phyloP scores from a whole-genome alignment of 148 eudicot species.

The Heliamphora exappendiculata region DNA sequence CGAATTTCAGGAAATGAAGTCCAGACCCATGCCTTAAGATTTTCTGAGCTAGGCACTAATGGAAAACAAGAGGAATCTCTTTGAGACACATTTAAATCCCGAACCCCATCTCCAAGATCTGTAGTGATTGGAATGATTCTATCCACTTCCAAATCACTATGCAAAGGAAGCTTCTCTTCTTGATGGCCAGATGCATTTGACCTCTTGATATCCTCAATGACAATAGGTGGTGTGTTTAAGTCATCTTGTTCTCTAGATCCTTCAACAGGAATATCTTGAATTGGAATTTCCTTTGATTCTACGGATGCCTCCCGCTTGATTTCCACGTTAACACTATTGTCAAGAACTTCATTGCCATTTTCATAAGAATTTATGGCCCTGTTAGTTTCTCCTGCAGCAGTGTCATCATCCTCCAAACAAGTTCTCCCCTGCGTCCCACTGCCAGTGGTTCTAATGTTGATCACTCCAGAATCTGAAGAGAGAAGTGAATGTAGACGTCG shows the following conservation, averaged over 20 bases:
- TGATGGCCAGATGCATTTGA: conserved; percentile 11
- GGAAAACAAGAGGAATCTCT: conserved; percentile 15
- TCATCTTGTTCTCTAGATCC: conserved; percentile 17
- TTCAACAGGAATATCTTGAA: conserved; percentile 28
- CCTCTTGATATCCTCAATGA: conserved; percentile 16
- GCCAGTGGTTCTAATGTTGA: conserved; percentile 15
- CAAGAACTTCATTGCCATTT: conserved; percentile 13
- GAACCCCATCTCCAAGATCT: conserved; percentile 19
- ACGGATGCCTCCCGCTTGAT: conserved; percentile 23
- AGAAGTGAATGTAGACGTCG: conserved; percentile 55
- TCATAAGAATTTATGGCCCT: conserved; percentile 5
- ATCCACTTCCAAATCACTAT: conserved; percentile 20
- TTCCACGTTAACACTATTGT: conserved; percentile 14
- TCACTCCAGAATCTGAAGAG: conserved; percentile 39
- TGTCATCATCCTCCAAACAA: conserved; percentile 7
- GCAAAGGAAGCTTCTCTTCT: conserved; percentile 18
- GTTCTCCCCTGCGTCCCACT: conserved; percentile 3
- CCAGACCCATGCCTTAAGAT: conserved; percentile 51
- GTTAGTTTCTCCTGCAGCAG: conserved; percentile 18
- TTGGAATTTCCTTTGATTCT: conserved; percentile 18
- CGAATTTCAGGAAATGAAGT: conserved; percentile 46
- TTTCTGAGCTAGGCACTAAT: conserved; percentile 22
- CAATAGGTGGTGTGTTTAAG: conserved; percentile 3
- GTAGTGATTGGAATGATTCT: conserved; percentile 24
- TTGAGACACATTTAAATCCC: conserved; percentile 19